Conservation (phyloP, 768 basidiomycete genomes). For the Termitomyces sp. region DNA sequence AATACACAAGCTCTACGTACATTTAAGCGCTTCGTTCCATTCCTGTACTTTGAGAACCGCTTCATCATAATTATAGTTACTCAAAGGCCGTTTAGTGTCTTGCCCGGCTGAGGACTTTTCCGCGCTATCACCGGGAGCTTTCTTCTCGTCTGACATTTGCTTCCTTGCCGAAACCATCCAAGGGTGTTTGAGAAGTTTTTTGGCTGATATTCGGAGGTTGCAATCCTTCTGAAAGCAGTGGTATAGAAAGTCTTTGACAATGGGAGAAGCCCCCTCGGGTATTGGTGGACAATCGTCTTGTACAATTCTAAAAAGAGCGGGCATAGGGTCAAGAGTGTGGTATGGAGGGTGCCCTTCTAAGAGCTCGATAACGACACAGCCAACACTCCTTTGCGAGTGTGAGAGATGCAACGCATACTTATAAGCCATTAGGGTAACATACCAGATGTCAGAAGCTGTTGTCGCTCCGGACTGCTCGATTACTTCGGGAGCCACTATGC, state of each 20-base stretch:
- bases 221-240: constrained; percentile 99
- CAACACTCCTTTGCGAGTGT: constrained; percentile 57
- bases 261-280: constrained; percentile 90
- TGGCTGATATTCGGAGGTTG: constrained; percentile 90
- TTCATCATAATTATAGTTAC: constrained; percentile 90
- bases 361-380: constrained; percentile 96
- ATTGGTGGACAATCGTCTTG: constrained; percentile 97
- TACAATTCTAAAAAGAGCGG: constrained; percentile 95
- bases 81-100: constrained; percentile 40
- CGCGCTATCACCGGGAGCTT: constrained; percentile 22
- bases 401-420: not conserved
- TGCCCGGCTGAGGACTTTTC: constrained; percentile 26
- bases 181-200: constrained; percentile 86
- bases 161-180: constrained; percentile 91
- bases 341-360: constrained; percentile 91
- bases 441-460: constrained; percentile 94
- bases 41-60: constrained; percentile 94
- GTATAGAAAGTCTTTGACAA: constrained; percentile 93
- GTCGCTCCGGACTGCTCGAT: constrained; percentile 98
- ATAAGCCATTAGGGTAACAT: not conserved
- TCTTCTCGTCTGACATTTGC: constrained; percentile 50
- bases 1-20: constrained; percentile 32
- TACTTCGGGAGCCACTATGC: constrained; percentile 95
- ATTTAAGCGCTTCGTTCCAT: constrained; percentile 97
- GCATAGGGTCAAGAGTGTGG: constrained; percentile 95